Base-by-base conservation (phyloP, 192 early-diverging fungal species). In the Backusella parvicylindrica region DNA sequence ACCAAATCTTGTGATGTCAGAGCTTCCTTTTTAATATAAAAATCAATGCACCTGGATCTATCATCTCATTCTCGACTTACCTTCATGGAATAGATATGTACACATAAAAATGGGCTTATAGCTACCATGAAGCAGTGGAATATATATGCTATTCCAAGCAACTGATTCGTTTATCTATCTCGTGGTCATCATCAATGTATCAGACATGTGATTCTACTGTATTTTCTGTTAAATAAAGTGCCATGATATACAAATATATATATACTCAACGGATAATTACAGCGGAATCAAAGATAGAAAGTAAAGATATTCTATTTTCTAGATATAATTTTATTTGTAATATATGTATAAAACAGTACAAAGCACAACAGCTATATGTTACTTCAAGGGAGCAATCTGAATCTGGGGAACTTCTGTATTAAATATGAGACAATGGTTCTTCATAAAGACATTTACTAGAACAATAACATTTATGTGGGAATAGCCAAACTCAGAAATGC, bases 371-470 rank as follows among this genome's bases (percentile, higher is more conserved):
- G n/a, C 2, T 2, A 0, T 32, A 4, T 31, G n/a, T 50, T 72
- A 71, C 43, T 68, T 72, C 5, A 81, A 47, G 26, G 78, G 70
- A 31, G 78, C 81, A 32, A 85, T 74, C 64, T 79, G 78, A 35
- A 85, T 68, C 23, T 70, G 33, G 21, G 83, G 84, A 12, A 70
- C 71, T 30, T 50, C 70, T 35, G 72, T 76, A 33, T 79, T 68
- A 66, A 84, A 84, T 18, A 86, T 76, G 40, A 77, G 75, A 67
- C 83, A 86, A 68, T 83, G 76, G 47, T 86, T 78, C 73, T 86
- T 86, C 49, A 86, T 80, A 72, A 86, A 86, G 9, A 84, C 83
- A 33, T 86, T 82, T 9, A 83, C 85, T 0, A 86, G 70, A 37
- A 86, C 84, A 72, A 80, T 81, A 12, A 79, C 30, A 3, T 81